Percentiles rank a stretch among this genome's conserved stretches.
Conservation (phyloP, 2,329 filamentous ascomycete species). For the Penicillium sp. region DNA sequence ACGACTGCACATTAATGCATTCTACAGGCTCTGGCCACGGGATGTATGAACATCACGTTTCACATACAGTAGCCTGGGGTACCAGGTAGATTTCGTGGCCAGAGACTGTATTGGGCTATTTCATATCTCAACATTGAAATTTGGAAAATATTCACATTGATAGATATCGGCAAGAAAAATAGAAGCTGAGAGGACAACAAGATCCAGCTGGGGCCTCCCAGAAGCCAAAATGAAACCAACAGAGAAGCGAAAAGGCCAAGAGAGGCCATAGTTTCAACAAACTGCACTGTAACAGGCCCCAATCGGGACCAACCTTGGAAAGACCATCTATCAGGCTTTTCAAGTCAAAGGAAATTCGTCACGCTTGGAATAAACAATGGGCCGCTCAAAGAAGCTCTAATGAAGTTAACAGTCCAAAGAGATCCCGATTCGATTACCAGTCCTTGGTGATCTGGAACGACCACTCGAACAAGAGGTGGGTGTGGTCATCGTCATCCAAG, state of each 20-base stretch:
- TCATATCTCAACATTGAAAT: background rate
- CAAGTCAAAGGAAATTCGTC: conserved; percentile 30
- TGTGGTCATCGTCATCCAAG: conserved; percentile 90
- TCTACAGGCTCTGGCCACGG: too few species aligned
- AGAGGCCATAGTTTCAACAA: background rate
- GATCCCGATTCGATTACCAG: conserved; percentile 55
- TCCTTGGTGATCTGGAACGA: conserved; percentile 95
- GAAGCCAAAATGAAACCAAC: conserved; percentile 2
- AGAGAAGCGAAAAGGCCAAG: background rate
- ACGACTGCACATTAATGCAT: conserved; percentile 14
- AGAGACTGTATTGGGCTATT: background rate
- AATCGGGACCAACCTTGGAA: conserved; percentile 16
- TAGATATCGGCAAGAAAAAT: background rate
- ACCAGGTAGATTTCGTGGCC: too few species aligned
- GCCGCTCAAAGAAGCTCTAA: conserved; percentile 24
- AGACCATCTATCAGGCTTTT: conserved; percentile 26
- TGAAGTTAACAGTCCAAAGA: conserved; percentile 7
- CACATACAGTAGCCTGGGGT: too few species aligned
- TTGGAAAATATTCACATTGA: background rate
- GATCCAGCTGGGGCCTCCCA: background rate
- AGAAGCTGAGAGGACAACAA: background rate
- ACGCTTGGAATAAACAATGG: conserved; percentile 25
- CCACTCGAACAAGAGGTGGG: conserved; percentile 92
- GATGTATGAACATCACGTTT: too few species aligned
- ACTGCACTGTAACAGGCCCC: conserved; percentile 12